Base-by-base conservation (phyloP, 768 basidiomycete genomes). In the Chalciporus piperatus region DNA sequence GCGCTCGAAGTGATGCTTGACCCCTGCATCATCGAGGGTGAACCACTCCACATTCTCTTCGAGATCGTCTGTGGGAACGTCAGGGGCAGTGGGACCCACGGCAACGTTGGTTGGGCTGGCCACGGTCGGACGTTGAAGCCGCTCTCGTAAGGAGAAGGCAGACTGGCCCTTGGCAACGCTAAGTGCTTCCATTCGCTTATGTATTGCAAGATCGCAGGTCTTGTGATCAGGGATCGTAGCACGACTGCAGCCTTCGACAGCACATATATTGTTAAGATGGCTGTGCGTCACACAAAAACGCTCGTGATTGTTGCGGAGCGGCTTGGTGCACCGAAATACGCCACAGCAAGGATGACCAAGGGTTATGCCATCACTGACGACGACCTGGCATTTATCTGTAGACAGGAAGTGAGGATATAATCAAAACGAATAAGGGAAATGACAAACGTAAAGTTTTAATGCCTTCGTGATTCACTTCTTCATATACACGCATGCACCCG, bases 331-430 rank as follows among this genome's bases (percentile, higher is more conserved):
- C 13, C 33, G 38, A 12, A 22, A 25, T 1, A 41, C 20, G 3
- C 33, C 46, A 40, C 63, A 64, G 39, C 63, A 55, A 7, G 44
- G 47, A 30, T 47, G 53, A 3, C 61, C 63, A 20, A 64, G 48
- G 4, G 50, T 40, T 6, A 60, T 22, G 7, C 60, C 57, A 41
- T 70, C 68, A 16, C 42, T 56, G 9, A 68, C 59, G 12, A 63
- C 40, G 6, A 42, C 39, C 38, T 22, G 22, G 22, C 60, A 22
- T 25, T 28, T 39, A 11, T 39, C 43, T 40, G 30, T 9, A 56
- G 23, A 25, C 25, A 25, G 25, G 4, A 25, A 25, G 7, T 25
- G 7, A 25, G 25, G 7, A 25, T 25, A 25, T 25, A 25, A 7
- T 25, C 7, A 3, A 4, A 25, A 25, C 7, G 25, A 25, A 4